Evolutionary conservation across 2,329 filamentous ascomycete species (phyloP), one percentile per base, ranked within the genome.

Genomic region (Pezicula carpinea): DNA sequence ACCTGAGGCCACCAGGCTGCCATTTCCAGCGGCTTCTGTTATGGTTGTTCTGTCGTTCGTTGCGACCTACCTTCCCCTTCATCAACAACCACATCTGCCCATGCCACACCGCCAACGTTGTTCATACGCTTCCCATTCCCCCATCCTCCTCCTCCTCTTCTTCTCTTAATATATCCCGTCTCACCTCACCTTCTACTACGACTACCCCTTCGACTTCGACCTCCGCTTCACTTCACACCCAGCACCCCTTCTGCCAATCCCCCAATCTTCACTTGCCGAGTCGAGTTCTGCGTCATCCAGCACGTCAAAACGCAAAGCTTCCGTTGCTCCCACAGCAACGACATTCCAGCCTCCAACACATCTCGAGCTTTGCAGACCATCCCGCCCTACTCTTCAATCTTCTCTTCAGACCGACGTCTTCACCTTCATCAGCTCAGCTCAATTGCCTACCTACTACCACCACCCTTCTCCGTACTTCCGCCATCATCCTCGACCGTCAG

Each of bases 71-170:
- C 13, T 29, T 29, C 13, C 13, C 8, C 26, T 29, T 29, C 26
- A 29, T 29, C 26, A 29, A 29, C 26, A 29, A 10, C n/a, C n/a
- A n/a, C 26, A 11, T 29, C 26, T 29, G 26, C 13, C 5, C 13
- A 29, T 29, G 26, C 39, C 6, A 26, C 15, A 42, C 14, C 19
- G 17, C 10, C 32, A n/a, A 17, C n/a, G 15, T 18, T 15, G 17
- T 19, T n/a, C 17, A 33, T 6, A 14, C 17, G 14, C 31, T 21
- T 59, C 58, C 57, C 55, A 56, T 60, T 53, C 56, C 53, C 56
- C 57, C 57, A 53, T 57, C 53, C 59, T 60, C 60, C 60, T 61
- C 62, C 59, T 63, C 48, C 46, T 51, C 53, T 49, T 43, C 47
- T 57, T 59, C 61, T 56, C 54, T 64, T 29, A 29, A 29, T 29